Evolutionary conservation across 202 grass and related monocot species (phyloP).

Genomic region (Setaria viridis): DNA sequence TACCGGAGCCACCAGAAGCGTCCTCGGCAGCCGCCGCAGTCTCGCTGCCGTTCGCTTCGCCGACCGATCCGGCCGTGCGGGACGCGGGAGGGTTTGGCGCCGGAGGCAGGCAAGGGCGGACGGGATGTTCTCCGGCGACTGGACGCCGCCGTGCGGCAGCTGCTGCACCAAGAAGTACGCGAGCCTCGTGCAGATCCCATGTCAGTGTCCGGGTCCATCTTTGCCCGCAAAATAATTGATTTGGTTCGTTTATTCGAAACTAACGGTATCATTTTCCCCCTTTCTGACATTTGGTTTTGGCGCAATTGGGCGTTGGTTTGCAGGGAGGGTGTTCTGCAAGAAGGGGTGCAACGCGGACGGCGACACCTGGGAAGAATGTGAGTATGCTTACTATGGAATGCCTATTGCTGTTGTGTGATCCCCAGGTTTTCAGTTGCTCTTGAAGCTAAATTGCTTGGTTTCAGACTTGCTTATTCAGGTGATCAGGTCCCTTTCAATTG

Average conservation of each 20-base stretch:
- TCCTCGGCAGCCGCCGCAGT: neutral
- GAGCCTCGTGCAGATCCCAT: constrained; percentile 88
- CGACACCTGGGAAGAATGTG: constrained; percentile 95
- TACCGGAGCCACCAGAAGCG: constrained; percentile 35
- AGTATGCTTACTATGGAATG: constrained; percentile 32
- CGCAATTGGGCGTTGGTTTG: constrained; percentile 24
- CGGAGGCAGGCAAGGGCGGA: neutral
- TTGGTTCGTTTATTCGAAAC: constrained; percentile 16
- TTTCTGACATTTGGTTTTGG: neutral
- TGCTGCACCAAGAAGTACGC: constrained; percentile 98
- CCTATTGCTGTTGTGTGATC: neutral
- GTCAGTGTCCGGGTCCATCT: constrained; percentile 43
- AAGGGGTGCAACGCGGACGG: constrained; percentile 94
- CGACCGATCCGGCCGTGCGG: constrained; percentile 14
- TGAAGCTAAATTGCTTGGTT: neutral
- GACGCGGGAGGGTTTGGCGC: constrained; percentile 24
- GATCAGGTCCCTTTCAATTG: neutral
- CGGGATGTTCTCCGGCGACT: constrained; percentile 85
- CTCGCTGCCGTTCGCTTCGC: neutral
- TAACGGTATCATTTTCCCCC: neutral
- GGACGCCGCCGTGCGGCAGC: constrained; percentile 79
- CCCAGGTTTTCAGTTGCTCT: neutral
- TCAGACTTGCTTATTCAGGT: neutral
- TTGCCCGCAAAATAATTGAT: neutral
- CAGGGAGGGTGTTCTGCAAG: constrained; percentile 99